Conservation (phyloP, 2,329 filamentous ascomycete genomes). For the Neonectria hederae region DNA sequence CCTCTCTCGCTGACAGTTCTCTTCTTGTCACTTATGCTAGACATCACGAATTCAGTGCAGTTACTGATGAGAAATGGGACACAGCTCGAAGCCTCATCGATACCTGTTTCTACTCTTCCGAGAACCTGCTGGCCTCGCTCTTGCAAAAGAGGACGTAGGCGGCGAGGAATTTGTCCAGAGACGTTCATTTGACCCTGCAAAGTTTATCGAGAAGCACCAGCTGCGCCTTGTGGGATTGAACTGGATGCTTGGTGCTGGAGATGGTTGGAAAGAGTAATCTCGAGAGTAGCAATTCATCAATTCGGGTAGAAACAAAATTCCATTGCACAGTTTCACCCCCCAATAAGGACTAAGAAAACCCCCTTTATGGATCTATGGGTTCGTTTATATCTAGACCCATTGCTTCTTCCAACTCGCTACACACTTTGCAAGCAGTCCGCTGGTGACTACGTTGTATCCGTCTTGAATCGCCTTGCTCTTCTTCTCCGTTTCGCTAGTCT, state of each 20-base stretch:
- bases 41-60: not conserved
- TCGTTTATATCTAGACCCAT: not conserved
- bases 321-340: not conserved
- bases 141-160: constrained; percentile 54
- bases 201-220: constrained; percentile 51
- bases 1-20: too few species aligned
- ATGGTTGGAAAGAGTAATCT: constrained; percentile 50
- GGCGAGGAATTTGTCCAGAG: constrained; percentile 58
- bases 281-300: not conserved
- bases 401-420: constrained; percentile 9
- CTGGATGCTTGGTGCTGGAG: constrained; percentile 58
- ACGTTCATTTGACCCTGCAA: constrained; percentile 52
- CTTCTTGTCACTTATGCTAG: too few species aligned
- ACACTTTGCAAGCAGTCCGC: constrained; percentile 14
- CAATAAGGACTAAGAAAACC: not conserved
- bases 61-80: not conserved
- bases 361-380: not conserved
- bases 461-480: constrained; percentile 9
- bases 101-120: constrained; percentile 58
- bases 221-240: constrained; percentile 53
- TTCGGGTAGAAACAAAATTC: not conserved
- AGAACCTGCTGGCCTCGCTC: constrained; percentile 48
- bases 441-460: constrained; percentile 11
- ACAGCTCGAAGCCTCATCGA: constrained; percentile 58
- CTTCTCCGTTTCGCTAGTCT: constrained; percentile 8